Conservation (phyloP, 345 rosid species). For the Sapria himalayana region DNA sequence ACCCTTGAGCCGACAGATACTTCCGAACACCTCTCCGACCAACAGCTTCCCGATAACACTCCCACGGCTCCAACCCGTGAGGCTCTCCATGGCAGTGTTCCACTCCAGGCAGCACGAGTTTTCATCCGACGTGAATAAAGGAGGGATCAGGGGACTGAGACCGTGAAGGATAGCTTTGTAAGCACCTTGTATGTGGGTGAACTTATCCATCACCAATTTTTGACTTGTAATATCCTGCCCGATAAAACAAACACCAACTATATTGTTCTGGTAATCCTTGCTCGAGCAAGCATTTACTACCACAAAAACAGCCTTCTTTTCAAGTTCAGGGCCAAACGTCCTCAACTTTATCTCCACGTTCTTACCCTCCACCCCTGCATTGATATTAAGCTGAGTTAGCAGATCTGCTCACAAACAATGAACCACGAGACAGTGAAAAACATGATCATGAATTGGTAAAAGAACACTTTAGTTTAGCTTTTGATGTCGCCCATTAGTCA, state of each 20-base stretch:
- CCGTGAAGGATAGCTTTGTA: constrained; percentile 81
- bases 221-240: constrained; percentile 89
- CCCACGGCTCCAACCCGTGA: constrained; percentile 54
- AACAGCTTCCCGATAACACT: constrained; percentile 73
- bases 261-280: constrained; percentile 64
- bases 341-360: constrained; percentile 78
- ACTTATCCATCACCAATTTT: constrained; percentile 89
- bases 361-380: constrained; percentile 78
- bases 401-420: no score
- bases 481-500: no score
- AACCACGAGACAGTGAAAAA: no score
- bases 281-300: constrained; percentile 91
- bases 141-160: constrained; percentile 88
- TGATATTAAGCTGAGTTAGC: neutral
- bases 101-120: constrained; percentile 84
- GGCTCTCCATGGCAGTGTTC: constrained; percentile 95
- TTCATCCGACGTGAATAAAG: constrained; percentile 87
- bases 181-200: constrained; percentile 75
- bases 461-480: no score
- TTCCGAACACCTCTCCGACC: constrained; percentile 87
- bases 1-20: constrained; percentile 75
- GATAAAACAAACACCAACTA: constrained; percentile 93
- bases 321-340: constrained; percentile 40
- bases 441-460: no score
- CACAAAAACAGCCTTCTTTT: constrained; percentile 51